Evolutionary conservation across 2,329 filamentous ascomycete genomes (phyloP), one percentile per base, ranked within the genome.

Genomic region (Arthroderma sp.): DNA sequence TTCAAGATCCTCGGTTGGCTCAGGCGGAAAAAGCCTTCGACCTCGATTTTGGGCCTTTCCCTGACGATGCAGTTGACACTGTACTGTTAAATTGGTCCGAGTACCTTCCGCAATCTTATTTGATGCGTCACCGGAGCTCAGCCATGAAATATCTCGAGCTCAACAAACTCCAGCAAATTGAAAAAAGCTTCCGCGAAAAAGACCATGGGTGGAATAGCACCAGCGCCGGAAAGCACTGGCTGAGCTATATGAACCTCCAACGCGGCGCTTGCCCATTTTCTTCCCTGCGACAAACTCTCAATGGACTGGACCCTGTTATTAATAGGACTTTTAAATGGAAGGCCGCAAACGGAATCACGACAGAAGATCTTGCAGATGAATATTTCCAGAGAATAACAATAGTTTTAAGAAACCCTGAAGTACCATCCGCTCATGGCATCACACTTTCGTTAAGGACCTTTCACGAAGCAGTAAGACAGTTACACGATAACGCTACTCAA

Each of bases 31-130:
- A 44, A 6, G 4, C 36, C 28, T 34, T 29, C 2, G 31, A 49
- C 28, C 33, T 36, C 6, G 31, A 46, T 27, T 48, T 53, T 42
- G 51, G 54, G 6, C 49, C 54, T 1, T 56, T 54, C 42, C 36
- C 33, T 9, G n/a, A 30, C 6, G n/a, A 40, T 11, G 6, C 43
- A 5, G 15, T 44, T 1, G 8, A 50, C 34, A 33, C 9, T 1
- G 36, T 53, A 6, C 36, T 53, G 6, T 9, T 5, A 4, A 31
- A 5, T 1, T 54, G 53, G 53, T 15, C 4, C 6, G n/a, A 27
- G 3, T 51, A 56, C 36, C 43, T 55, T 8, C 49, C 51, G 1
- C 46, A 38, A 15, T 42, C 43, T 5, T 56, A 49, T 36, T 47
- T 56, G 10, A 4, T 11, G 3, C 38, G 32, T 3, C 49, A 53